Conservation (phyloP, 306 rosid genomes). For the Trichosanthes truncata region DNA sequence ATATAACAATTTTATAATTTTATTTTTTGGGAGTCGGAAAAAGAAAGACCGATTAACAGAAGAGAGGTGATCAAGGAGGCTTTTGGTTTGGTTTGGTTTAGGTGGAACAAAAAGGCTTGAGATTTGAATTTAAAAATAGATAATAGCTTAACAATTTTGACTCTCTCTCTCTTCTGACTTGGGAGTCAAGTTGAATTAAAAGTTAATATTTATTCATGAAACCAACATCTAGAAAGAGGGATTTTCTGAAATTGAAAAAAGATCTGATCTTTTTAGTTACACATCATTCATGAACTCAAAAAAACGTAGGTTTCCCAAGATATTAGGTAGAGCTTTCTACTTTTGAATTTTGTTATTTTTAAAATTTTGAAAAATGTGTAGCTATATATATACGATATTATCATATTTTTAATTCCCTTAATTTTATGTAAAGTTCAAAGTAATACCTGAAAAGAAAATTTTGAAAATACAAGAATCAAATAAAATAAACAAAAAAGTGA, state of each 20-base stretch:
- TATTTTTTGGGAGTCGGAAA: background rate
- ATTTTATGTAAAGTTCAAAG: no score
- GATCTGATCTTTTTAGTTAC: background rate
- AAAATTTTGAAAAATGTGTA: no score
- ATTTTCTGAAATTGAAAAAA: background rate
- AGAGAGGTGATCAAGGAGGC: background rate
- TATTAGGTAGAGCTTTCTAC: background rate
- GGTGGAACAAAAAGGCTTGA: background rate
- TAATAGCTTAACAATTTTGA: conserved; percentile 1
- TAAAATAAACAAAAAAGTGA: no score
- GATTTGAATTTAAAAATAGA: background rate
- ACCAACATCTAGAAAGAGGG: background rate
- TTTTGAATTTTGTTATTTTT: background rate
- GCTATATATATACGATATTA: no score
- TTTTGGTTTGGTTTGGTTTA: background rate
- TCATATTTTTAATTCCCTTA: no score
- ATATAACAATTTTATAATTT: background rate
- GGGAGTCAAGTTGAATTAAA: background rate
- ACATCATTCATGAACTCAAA: background rate
- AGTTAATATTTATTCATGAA: background rate
- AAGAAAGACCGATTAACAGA: background rate
- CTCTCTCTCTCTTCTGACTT: background rate
- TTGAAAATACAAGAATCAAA: no score
- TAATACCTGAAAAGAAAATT: no score
- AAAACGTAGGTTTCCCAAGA: background rate